phyloP scores from a whole-genome alignment of 305 asterid genomes.

The Solanum hybrid region DNA sequence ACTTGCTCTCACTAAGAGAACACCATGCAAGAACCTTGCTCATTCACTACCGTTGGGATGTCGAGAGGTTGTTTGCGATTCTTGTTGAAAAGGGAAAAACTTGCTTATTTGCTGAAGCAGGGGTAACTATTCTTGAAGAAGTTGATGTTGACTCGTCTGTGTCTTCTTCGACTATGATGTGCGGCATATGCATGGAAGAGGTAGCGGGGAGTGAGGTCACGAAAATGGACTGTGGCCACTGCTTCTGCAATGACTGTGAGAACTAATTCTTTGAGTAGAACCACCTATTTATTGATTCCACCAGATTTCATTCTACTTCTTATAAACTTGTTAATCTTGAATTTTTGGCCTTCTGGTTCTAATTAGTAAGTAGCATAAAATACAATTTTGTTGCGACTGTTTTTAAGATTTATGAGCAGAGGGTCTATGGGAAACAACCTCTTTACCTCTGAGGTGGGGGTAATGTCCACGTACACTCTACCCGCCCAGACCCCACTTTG shows the following conservation, averaged over 20 bases:
- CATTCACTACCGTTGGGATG: constrained; percentile 86
- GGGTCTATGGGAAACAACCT: neutral
- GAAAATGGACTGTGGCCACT: constrained; percentile 87
- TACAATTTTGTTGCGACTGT: neutral
- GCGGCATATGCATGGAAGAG: constrained; percentile 76
- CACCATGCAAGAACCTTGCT: constrained; percentile 89
- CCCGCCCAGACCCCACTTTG: neutral
- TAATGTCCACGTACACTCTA: neutral
- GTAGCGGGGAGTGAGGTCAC: constrained; percentile 47
- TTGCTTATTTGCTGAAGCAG: constrained; percentile 66
- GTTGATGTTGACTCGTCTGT: constrained; percentile 20
- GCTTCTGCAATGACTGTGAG: constrained; percentile 89
- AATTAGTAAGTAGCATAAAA: neutral
- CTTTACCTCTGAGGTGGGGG: neutral
- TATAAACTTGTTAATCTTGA: neutral
- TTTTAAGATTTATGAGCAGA: neutral
- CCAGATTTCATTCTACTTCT: neutral
- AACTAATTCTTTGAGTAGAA: constrained; percentile 1
- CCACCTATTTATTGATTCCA: neutral
- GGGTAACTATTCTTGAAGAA: constrained; percentile 40
- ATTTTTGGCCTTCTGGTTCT: neutral
- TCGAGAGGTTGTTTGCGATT: constrained; percentile 54
- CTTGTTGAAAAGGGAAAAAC: constrained; percentile 72
- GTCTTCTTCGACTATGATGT: constrained; percentile 34
- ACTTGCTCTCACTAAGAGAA: constrained; percentile 71